Evolutionary conservation across 805 yeast genomes (phyloP), one percentile per base, ranked within the genome.

Genomic region (Sugiyamaella marilandica): DNA sequence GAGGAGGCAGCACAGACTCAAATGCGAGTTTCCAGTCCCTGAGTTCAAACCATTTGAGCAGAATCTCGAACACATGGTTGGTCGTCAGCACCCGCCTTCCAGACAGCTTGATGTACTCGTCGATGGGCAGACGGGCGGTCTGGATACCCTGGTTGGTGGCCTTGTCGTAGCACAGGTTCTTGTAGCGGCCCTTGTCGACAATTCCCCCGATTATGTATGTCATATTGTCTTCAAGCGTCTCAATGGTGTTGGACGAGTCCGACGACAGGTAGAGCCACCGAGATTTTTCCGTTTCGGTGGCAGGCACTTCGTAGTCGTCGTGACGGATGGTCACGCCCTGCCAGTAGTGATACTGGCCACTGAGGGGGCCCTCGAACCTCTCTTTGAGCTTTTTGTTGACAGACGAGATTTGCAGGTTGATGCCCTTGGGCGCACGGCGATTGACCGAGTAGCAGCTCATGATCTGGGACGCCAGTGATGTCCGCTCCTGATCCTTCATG

Each of bases 121-220:
- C 95, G 51, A 92, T 88, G 4, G 99, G 99, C 49, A 92, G 75
- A 62, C 87, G 78, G 21, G 83, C 91, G 1, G 94, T 87, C 41
- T 74, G 67, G 16, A 92, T 74, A 0, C 91, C 89, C 59, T 87
- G 69, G 53, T 75, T 71, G 58, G 82, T 77, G 0, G 98, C 98
- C 67, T 91, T 94, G 57, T 85, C 77, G 46, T 80, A 75, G 67
- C 99, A 92, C 33, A 92, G 69, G 57, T 76, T 74, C 68, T 88
- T 87, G 71, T 90, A 84, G 61, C 98, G 79, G 55, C 95, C 95
- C 67, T 92, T 92, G 67, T 92, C 99, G 2, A 92, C 98, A 52
- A 92, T 92, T 0, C 98, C 99, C 9, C 99, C 99, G 47, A 92
- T 82, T 41, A 92, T 81, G 61, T 92, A 92, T 0, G 95, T 87